Base-by-base conservation (phyloP, 2,329 filamentous ascomycete genomes). In the Plectosphaerella cucumerina region DNA sequence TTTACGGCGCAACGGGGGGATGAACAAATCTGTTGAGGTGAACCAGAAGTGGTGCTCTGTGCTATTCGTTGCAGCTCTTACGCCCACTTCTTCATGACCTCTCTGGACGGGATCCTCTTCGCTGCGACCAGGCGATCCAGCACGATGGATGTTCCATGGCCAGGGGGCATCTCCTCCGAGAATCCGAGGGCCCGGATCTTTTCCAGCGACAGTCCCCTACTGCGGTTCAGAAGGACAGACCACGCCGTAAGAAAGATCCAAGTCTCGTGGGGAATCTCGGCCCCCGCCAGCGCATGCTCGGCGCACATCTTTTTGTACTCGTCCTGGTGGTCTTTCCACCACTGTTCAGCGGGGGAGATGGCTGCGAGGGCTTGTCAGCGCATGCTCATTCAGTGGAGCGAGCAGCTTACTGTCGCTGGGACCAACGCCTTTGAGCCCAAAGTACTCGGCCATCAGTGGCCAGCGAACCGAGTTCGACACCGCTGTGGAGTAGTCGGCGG, bases 381-480 rank as follows among this genome's bases (percentile, higher is more conserved):
- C n/a, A 18, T 6, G 15, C 11, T 9, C 5, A 5, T 6, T 17
- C 3, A 11, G n/a, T 42, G n/a, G 11, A 20, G 5, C 20, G 3
- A 20, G 37, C 5, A 17, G 8, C 48, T 31, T 49, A 49, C 48
- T 42, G 6, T 49, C 39, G 6, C 12, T 17, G 3, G 61, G 65
- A 1, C 53, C 57, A 3, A 58, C 51, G 6, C 64, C 66, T 3
- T 58, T 55, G 0, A 69, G 53, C 2, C 65, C 62, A 23, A 70
- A 70, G 59, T 62, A 48, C 44, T 44, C 34, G 12, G 26, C 37
- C 44, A 44, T 26, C 33, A 43, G 11, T 8, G 49, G 49, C 44
- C 49, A 51, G 15, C 49, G 31, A 11, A 15, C 22, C 5, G 47
- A 14, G 34, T 37, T 48, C 9, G 49, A 52, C 6, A 39, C 43